Conservation (phyloP, 768 basidiomycete species). For the Phanerochaete sordida region DNA sequence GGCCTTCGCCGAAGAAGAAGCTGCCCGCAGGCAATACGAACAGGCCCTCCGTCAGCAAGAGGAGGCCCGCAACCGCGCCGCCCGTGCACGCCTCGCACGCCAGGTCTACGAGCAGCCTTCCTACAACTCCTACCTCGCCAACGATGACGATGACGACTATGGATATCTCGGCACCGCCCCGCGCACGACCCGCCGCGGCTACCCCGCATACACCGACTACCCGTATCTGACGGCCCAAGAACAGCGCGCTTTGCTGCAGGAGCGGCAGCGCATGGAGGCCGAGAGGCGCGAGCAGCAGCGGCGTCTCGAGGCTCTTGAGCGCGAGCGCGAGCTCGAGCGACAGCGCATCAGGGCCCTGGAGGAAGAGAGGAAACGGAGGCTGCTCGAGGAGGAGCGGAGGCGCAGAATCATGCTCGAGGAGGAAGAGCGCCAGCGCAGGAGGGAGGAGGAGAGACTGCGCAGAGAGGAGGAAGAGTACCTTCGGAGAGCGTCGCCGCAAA, state of each 20-base stretch:
- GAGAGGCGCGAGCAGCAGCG: conserved; percentile 2
- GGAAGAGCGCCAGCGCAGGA: conserved; percentile 16
- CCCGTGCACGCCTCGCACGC: conserved; percentile 22
- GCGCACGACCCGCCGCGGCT: conserved; percentile 4
- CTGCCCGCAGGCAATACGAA: conserved; percentile 23
- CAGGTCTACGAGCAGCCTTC: conserved; percentile 18
- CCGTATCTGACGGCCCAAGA: not conserved
- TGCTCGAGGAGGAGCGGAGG: conserved; percentile 20
- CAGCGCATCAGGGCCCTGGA: conserved; percentile 11
- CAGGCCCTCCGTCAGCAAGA: conserved; percentile 25
- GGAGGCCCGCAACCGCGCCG: conserved; percentile 25
- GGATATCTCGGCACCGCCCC: conserved; percentile 8
- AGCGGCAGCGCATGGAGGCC: conserved; percentile 1
- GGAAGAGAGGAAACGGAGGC: conserved; percentile 12
- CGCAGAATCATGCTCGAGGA: conserved; percentile 19
- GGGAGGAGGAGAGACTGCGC: conserved; percentile 13
- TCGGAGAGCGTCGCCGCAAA: conserved; percentile 6
- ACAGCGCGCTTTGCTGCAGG: conserved; percentile 5
- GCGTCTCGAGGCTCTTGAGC: conserved; percentile 8
- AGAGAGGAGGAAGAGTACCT: conserved; percentile 20
- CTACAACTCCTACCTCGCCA: conserved; percentile 18
- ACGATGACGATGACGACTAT: conserved; percentile 17
- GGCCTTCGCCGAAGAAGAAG: conserved; percentile 26
- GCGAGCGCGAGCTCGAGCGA: conserved; percentile 10
- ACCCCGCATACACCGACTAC: conserved; percentile 6